These are phyloP conservation scores for Mycena chlorophos DNA, from an alignment of 768 basidiomycete species.

Conservation along the genomic window DNA sequence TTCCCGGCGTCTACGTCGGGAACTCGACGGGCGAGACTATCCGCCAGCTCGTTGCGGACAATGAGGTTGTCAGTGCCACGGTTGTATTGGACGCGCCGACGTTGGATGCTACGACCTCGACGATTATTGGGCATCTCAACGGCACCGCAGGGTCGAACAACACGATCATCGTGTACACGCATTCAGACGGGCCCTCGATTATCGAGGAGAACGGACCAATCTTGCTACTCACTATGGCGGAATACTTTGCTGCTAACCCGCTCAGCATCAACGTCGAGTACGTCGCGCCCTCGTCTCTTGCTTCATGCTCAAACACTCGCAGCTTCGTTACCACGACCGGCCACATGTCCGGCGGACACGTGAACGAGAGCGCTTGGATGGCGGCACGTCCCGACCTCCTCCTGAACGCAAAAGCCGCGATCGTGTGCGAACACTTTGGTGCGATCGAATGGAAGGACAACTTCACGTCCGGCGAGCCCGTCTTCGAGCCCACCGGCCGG, in stretches of 20 bases:
- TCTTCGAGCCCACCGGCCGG: slow-evolving; percentile 28
- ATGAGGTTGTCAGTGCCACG: slow-evolving; percentile 27
- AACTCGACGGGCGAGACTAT: slow-evolving; percentile 32
- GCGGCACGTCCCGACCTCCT: slow-evolving; percentile 25
- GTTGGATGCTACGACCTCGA: slow-evolving; percentile 20
- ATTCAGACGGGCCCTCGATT: slow-evolving; percentile 31
- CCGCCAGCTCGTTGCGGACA: slow-evolving; percentile 22
- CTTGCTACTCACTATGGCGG: slow-evolving; percentile 31
- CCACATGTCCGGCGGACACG: slow-evolving; percentile 30
- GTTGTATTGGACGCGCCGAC: slow-evolving; percentile 34
- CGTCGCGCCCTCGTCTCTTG: background rate
- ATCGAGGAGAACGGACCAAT: slow-evolving; percentile 36
- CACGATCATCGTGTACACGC: slow-evolving; percentile 32
- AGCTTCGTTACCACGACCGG: slow-evolving; percentile 33
- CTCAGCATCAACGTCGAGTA: slow-evolving; percentile 32
- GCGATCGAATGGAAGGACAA: slow-evolving; percentile 33
- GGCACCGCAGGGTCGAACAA: slow-evolving; percentile 24
- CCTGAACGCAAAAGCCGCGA: slow-evolving; percentile 29
- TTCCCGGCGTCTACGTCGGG: slow-evolving; percentile 31
- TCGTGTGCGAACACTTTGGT: slow-evolving; percentile 34
- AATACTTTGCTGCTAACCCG: slow-evolving; percentile 28
- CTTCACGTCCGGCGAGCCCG: slow-evolving; percentile 21
- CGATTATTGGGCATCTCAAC: slow-evolving; percentile 27
- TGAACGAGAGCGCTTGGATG: slow-evolving; percentile 33
- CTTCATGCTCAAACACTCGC: background rate